phyloP scores from a whole-genome alignment of 495 filamentous ascomycete species.

The Glonium stellatum region DNA sequence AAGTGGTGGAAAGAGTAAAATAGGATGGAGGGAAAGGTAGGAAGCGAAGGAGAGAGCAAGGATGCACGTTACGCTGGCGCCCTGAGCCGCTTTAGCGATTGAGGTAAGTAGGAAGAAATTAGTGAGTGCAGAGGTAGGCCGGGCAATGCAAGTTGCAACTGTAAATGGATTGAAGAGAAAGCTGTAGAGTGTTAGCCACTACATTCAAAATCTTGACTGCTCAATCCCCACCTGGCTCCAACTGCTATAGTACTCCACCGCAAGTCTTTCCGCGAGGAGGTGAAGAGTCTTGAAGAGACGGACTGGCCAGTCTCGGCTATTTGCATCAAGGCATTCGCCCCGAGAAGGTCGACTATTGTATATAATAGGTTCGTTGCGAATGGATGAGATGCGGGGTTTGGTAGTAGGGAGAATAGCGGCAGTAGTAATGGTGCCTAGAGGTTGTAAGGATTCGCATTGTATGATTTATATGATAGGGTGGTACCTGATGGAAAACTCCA shows the following conservation, averaged over 20 bases:
- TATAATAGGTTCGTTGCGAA: conserved; percentile 74
- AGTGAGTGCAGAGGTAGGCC: conserved; percentile 85
- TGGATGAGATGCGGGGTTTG: conserved; percentile 55
- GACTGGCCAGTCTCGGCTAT: conserved; percentile 82
- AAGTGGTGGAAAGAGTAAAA: conserved; percentile 76
- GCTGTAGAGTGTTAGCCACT: conserved; percentile 39
- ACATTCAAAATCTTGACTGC: not conserved
- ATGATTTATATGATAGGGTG: not conserved
- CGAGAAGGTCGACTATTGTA: conserved; percentile 71
- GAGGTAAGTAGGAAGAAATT: conserved; percentile 81
- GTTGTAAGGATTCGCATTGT: not conserved
- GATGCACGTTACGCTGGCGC: conserved; percentile 68
- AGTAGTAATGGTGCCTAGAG: conserved; percentile 77
- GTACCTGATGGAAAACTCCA: conserved; percentile 89
- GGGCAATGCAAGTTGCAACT: conserved; percentile 83
- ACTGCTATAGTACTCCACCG: conserved; percentile 69
- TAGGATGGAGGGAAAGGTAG: conserved; percentile 87
- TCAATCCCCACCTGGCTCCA: conserved; percentile 60
- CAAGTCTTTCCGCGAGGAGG: conserved; percentile 68
- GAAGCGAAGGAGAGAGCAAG: conserved; percentile 77
- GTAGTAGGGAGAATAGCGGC: conserved; percentile 81
- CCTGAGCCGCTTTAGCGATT: conserved; percentile 72
- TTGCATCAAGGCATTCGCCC: conserved; percentile 70
- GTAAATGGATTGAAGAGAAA: conserved; percentile 96
- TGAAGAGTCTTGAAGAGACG: conserved; percentile 61